Percentiles rank a stretch among this genome's conserved stretches.
These are phyloP conservation scores for Suillus subaureus DNA, from an alignment of 768 basidiomycete species.

Conservation along the genomic window DNA sequence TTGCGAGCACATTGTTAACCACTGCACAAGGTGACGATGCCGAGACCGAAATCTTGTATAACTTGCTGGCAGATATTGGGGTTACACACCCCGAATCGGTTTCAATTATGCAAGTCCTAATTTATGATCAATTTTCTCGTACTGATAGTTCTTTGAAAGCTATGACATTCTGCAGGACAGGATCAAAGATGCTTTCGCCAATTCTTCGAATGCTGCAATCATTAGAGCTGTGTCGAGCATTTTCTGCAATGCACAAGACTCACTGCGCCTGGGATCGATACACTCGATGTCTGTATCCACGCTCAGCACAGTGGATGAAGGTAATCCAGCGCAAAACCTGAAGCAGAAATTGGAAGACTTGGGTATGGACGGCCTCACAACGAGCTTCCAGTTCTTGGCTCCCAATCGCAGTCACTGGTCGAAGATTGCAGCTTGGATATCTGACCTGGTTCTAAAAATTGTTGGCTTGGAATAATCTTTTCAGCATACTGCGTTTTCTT, in stretches of 20 bases:
- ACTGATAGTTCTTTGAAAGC: slow-evolving; percentile 38
- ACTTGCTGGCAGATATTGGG: slow-evolving; percentile 72
- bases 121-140: slow-evolving; percentile 4
- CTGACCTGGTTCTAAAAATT: slow-evolving; percentile 56
- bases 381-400: slow-evolving; percentile 70
- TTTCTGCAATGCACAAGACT: slow-evolving; percentile 69
- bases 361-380: slow-evolving; percentile 75
- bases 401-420: slow-evolving; percentile 55
- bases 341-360: slow-evolving; percentile 66
- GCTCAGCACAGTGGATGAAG: slow-evolving; percentile 64
- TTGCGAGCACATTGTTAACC: slow-evolving; percentile 72
- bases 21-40: slow-evolving; percentile 78
- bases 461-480: slow-evolving; percentile 38
- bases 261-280: slow-evolving; percentile 40
- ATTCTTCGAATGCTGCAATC: slow-evolving; percentile 70
- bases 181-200: slow-evolving; percentile 71
- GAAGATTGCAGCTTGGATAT: slow-evolving; percentile 77
- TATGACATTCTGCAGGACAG: slow-evolving; percentile 78
- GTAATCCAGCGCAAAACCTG: slow-evolving; percentile 40
- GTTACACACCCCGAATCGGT: slow-evolving; percentile 70
- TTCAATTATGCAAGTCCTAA: slow-evolving; percentile 63
- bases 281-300: slow-evolving; percentile 63
- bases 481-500: slow-evolving; percentile 9
- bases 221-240: slow-evolving; percentile 74
- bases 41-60: slow-evolving; percentile 82